Conservation (phyloP, 352 stramenopile genomes). For the Pythium periplocum region DNA sequence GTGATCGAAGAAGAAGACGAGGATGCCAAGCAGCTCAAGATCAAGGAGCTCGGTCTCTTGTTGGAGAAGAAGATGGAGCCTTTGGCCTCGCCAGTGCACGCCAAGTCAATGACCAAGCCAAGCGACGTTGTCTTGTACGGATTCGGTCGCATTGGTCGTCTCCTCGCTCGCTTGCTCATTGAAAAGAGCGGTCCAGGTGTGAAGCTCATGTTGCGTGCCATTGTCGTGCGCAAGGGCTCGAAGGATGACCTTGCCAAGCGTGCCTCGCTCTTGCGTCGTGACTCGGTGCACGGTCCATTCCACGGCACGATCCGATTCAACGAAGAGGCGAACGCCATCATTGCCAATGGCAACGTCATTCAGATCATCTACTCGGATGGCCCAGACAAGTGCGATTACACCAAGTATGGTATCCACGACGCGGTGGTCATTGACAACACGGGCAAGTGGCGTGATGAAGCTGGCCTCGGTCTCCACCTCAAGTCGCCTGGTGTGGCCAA, state of each 20-base stretch:
- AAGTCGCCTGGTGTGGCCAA: slow-evolving; percentile 74
- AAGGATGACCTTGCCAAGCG: slow-evolving; percentile 83
- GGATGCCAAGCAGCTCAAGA: slow-evolving; percentile 31
- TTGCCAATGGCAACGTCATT: slow-evolving; percentile 85
- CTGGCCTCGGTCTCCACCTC: slow-evolving; percentile 60
- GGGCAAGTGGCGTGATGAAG: slow-evolving; percentile 71
- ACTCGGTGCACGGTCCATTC: slow-evolving; percentile 86
- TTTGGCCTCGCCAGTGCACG: slow-evolving; percentile 17
- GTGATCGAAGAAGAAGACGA: slow-evolving; percentile 33
- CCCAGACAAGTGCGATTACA: slow-evolving; percentile 86
- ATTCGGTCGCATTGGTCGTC: slow-evolving; percentile 83
- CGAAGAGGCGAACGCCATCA: slow-evolving; percentile 80
- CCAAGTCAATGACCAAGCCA: slow-evolving; percentile 41
- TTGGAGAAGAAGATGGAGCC: slow-evolving; percentile 57
- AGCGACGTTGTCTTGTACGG: slow-evolving; percentile 84
- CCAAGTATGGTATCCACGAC: slow-evolving; percentile 80
- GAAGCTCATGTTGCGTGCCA: slow-evolving; percentile 85
- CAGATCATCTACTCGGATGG: slow-evolving; percentile 83
- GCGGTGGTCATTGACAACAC: slow-evolving; percentile 90
- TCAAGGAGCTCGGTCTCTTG: slow-evolving; percentile 42
- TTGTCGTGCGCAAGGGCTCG: slow-evolving; percentile 82
- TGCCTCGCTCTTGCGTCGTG: slow-evolving; percentile 73
- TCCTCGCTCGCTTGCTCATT: slow-evolving; percentile 74
- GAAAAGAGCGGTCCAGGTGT: slow-evolving; percentile 81
- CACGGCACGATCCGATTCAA: slow-evolving; percentile 80